Evolutionary conservation across 176 grass and related monocot genomes (phyloP), one percentile per base, ranked within the genome.

Genomic region (Elaeis guineensis): DNA sequence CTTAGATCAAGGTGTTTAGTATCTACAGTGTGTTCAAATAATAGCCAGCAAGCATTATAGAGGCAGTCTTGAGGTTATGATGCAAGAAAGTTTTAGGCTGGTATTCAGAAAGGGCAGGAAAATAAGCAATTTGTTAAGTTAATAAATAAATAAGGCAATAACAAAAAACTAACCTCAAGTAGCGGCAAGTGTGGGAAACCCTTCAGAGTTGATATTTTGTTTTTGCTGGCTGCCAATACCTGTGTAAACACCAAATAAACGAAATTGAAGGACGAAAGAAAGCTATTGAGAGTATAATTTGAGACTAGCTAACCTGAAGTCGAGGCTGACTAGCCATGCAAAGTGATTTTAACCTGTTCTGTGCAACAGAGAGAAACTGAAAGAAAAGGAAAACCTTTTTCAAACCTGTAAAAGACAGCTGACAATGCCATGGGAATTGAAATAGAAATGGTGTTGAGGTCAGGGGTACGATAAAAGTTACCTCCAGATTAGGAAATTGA

Each of bases 171-270:
- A 7, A 91, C 92, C 92, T 97, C 87, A 5, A 97, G 70, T 83
- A 76, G 72, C 58, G 92, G 87, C 70, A 97, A 70, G 82, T 85
- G 76, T 44, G 93, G 93, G 82, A 97, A 97, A 23, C 83, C 73
- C 81, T 82, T 91, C 80, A 97, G 77, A 70, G 87, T 85, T 78
- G 87, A 89, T 77, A 97, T 85, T 83, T 85, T 97, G 56, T 97
- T 97, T 82, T 86, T 97, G 75, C 84, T 91, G 49, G 84, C 92
- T 16, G 84, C 92, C 75, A 97, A 39, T 32, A 97, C 92, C 92
- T 97, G 52, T 25, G 54, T 18, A 22, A 63, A 17, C 39, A n/a
- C 35, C 23, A 63, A 50, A 69, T 9, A 59, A 30, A 12, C 58
- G 29, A 23, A 30, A 59, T 50, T 49, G 15, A 52, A 29, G 20